Evolutionary conservation across 306 rosid species (phyloP).

Genomic region (Cicer judaicum): DNA sequence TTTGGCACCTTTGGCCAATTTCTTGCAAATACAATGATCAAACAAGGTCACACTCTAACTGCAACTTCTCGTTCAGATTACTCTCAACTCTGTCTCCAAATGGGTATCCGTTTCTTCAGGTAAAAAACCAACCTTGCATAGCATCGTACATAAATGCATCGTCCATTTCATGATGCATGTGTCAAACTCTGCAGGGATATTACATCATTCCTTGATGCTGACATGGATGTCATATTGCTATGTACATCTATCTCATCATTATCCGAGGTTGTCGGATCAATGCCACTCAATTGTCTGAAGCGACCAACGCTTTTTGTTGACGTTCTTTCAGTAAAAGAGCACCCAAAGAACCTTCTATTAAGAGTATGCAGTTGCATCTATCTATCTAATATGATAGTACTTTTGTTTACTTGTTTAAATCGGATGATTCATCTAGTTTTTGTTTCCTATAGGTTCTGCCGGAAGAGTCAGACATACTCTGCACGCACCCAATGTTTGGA

Average conservation of each 20-base stretch:
- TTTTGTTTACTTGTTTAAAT: constrained; percentile 7
- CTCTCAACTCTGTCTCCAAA: constrained; percentile 50
- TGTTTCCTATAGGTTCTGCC: constrained; percentile 48
- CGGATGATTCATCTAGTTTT: not conserved
- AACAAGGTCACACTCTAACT: constrained; percentile 58
- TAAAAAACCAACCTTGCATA: constrained; percentile 23
- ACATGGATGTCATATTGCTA: constrained; percentile 60
- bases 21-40: constrained; percentile 58
- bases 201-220: constrained; percentile 46
- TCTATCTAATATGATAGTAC: not conserved
- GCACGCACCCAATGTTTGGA: constrained; percentile 83
- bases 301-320: constrained; percentile 61
- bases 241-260: constrained; percentile 69
- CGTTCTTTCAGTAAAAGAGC: constrained; percentile 77
- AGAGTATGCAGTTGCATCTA: constrained; percentile 39
- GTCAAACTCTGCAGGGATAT: constrained; percentile 41
- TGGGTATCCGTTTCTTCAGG: constrained; percentile 66
- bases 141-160: not conserved
- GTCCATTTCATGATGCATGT: constrained; percentile 14
- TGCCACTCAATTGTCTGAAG: constrained; percentile 57
- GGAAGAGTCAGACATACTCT: constrained; percentile 60
- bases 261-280: constrained; percentile 52
- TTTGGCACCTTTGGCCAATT: constrained; percentile 70
- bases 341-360: constrained; percentile 57
- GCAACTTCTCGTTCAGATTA: constrained; percentile 67